phyloP scores from a whole-genome alignment of 352 stramenopile species.

The Globisporangium radiosum region DNA sequence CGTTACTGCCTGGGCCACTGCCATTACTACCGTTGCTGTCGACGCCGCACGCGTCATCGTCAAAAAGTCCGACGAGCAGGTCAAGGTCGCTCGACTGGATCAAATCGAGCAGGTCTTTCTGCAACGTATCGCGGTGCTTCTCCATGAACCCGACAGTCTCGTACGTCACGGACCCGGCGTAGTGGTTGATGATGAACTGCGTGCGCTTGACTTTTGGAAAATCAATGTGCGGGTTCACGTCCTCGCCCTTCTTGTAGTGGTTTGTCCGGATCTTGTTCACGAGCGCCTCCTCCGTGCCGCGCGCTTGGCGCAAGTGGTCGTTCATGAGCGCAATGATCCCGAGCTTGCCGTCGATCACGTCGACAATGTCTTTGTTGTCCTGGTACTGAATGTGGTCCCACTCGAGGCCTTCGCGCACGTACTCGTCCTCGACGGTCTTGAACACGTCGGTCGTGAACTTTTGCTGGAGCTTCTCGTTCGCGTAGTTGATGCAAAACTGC shows the following conservation, averaged over 20 bases:
- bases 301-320: slow-evolving; percentile 78
- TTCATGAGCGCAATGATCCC: slow-evolving; percentile 88
- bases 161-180: slow-evolving; percentile 93
- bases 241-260: slow-evolving; percentile 64
- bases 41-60: slow-evolving; percentile 31
- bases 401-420: slow-evolving; percentile 95
- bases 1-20: slow-evolving; percentile 1
- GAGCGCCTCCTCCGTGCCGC: slow-evolving; percentile 80
- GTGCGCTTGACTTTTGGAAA: slow-evolving; percentile 87
- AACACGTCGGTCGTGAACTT: slow-evolving; percentile 95
- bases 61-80: slow-evolving; percentile 70
- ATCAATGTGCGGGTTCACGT: slow-evolving; percentile 71
- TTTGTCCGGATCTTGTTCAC: slow-evolving; percentile 87
- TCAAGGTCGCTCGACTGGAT: slow-evolving; percentile 67
- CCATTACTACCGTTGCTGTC: slow-evolving; percentile 14
- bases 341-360: slow-evolving; percentile 93
- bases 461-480: slow-evolving; percentile 88
- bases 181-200: slow-evolving; percentile 95
- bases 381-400: slow-evolving; percentile 98
- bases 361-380: slow-evolving; percentile 97
- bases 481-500: slow-evolving; percentile 92
- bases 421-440: slow-evolving; percentile 98
- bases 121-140: slow-evolving; percentile 94
- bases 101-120: slow-evolving; percentile 92
- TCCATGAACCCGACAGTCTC: slow-evolving; percentile 94